Evolutionary conservation across 257 asterid genomes (phyloP).

Genomic region (Solanum paucissectum): DNA sequence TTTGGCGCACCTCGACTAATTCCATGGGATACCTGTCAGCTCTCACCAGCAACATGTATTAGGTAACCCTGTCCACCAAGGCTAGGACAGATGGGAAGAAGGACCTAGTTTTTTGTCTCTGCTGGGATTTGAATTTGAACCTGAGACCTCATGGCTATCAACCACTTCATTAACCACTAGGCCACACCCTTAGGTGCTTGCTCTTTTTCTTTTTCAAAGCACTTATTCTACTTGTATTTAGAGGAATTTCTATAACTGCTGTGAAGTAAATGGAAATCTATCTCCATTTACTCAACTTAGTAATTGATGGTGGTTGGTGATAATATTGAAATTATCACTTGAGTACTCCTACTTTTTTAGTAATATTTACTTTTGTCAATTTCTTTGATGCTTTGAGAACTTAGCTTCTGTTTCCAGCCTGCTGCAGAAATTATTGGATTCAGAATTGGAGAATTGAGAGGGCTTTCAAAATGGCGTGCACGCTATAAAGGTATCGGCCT

Average conservation of each 20-base stretch:
- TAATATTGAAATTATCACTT: background rate
- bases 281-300: background rate
- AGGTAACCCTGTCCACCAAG: background rate
- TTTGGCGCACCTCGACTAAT: background rate
- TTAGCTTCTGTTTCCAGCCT: slow-evolving; percentile 58
- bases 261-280: background rate
- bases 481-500: slow-evolving; percentile 77
- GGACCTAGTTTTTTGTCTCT: background rate
- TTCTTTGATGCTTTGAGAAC: slow-evolving; percentile 11
- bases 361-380: background rate
- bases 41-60: too few relatives aligned
- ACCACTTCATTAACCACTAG: background rate
- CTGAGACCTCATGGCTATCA: background rate
- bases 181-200: background rate
- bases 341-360: background rate
- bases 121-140: background rate
- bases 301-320: background rate
- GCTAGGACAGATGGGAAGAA: background rate
- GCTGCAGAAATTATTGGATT: slow-evolving; percentile 95
- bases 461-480: slow-evolving; percentile 95
- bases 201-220: background rate
- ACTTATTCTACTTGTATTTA: background rate
- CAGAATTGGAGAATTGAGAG: slow-evolving; percentile 90
- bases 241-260: background rate
- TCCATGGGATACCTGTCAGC: background rate